phyloP scores from a whole-genome alignment of 352 stramenopile species.

The Globisporangium ultimum region DNA sequence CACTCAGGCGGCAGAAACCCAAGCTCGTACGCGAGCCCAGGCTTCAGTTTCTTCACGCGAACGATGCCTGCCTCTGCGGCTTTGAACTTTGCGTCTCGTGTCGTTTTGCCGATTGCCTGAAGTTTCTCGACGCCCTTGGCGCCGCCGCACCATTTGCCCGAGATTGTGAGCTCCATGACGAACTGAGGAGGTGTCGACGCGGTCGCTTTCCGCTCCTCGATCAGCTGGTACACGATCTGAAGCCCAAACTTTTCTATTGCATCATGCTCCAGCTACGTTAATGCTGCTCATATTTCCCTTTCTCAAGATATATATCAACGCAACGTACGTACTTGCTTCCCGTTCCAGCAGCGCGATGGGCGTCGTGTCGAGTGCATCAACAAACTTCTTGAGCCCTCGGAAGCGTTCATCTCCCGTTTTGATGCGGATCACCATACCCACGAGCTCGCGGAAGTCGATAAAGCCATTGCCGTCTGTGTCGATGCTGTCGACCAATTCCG shows the following conservation, averaged over 20 bases:
- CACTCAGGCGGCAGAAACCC: slow-evolving; percentile 52
- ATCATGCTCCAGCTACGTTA: too few relatives aligned
- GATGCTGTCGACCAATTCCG: slow-evolving; percentile 46
- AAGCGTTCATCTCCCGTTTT: slow-evolving; percentile 53
- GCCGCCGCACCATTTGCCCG: slow-evolving; percentile 43
- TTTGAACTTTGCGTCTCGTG: slow-evolving; percentile 72
- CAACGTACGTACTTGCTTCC: slow-evolving; percentile 30
- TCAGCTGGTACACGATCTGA: slow-evolving; percentile 38
- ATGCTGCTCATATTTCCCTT: not conserved
- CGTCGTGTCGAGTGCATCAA: slow-evolving; percentile 57
- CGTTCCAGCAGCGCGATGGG: slow-evolving; percentile 57
- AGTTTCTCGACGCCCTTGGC: slow-evolving; percentile 31
- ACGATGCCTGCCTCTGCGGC: slow-evolving; percentile 51
- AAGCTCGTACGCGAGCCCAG: slow-evolving; percentile 46
- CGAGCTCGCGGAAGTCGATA: slow-evolving; percentile 61
- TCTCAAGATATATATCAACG: not conserved
- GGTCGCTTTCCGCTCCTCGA: slow-evolving; percentile 44
- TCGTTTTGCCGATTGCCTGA: slow-evolving; percentile 44
- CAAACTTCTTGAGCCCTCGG: slow-evolving; percentile 33
- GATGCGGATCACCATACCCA: slow-evolving; percentile 48
- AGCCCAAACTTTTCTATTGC: slow-evolving; percentile 49
- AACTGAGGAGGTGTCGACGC: slow-evolving; percentile 27
- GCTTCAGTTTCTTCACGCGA: slow-evolving; percentile 56
- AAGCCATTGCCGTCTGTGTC: slow-evolving; percentile 58
- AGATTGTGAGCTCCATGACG: slow-evolving; percentile 47